Conservation (phyloP, 768 basidiomycete species). For the Mycena olivaceomarginata region DNA sequence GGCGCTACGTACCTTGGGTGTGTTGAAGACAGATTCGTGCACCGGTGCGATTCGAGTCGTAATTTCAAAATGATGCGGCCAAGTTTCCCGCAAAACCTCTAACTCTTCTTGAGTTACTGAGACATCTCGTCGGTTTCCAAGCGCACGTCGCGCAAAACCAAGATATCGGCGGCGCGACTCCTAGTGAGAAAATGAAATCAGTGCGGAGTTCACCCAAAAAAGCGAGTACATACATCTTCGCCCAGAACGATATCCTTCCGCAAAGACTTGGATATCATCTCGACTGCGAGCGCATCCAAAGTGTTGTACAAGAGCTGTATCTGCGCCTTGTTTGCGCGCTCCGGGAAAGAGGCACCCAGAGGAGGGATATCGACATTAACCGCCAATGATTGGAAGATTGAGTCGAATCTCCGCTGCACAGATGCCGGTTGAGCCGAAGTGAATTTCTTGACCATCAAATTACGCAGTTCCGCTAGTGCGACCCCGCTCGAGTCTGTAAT, state of each 20-base stretch:
- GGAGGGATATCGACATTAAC: constrained; percentile 1
- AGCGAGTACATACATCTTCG: background rate
- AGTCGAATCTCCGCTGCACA: constrained; percentile 10
- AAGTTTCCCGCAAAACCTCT: background rate
- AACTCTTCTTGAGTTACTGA: background rate
- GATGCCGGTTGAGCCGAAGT: background rate
- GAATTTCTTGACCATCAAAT: background rate
- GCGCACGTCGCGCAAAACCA: background rate
- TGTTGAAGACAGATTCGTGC: constrained; percentile 22
- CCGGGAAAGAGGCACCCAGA: background rate
- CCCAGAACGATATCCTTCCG: background rate
- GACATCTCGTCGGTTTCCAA: background rate
- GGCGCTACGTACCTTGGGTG: background rate
- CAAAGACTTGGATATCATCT: constrained; percentile 25
- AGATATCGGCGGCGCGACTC: constrained; percentile 24
- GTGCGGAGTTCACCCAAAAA: background rate
- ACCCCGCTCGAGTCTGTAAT: constrained; percentile 16
- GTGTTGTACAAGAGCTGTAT: background rate
- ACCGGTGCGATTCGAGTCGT: constrained; percentile 9
- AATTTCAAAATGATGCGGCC: constrained; percentile 34
- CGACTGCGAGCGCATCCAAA: constrained; percentile 16
- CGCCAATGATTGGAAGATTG: constrained; percentile 17
- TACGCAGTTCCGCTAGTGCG: constrained; percentile 9
- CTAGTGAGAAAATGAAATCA: background rate
- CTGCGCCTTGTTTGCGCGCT: background rate